Base-by-base conservation (phyloP, 2,329 filamentous ascomycete species). In the Neofusicoccum cordaticola region DNA sequence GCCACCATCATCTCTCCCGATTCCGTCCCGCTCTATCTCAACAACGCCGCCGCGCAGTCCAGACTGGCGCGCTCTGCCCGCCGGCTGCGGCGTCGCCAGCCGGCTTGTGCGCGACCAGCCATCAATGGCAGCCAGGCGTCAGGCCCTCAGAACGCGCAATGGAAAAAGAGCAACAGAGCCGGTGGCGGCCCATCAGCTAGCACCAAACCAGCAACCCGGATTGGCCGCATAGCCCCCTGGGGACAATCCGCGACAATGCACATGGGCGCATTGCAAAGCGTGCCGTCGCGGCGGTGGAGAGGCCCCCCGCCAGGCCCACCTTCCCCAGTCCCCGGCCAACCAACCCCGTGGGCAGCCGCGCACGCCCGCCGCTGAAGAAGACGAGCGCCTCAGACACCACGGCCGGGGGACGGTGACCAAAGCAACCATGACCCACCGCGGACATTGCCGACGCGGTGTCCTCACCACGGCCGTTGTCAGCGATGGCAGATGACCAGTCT, bases 131-230 rank as follows among this genome's bases (percentile, higher is more conserved):
- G 22, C 47, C 22, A 34, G 19, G 22, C 53, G 9, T 19, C 41
- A 44, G 41, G 53, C 53, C 35, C 12, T 58, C 53, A 22, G 15
- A 8, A 8, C 5, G 22, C 22, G 39, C 53, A 12, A 5, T 31
- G 15, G 22, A 9, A n/a, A 13, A 44, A 31, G 39, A 34, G 6
- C 22, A 35, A 3, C n/a, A 11, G 8, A 15, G 41, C 31, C 31
- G 22, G 27, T 15, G 34, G 50, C 42, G 31, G 57, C 35, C 42
- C 31, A 9, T 8, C 56, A 47, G 42, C 61, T 56, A 63, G 48
- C n/a, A 39, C 50, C 6, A 47, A 63, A 63, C 61, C 31, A 56
- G 61, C 41, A 63, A 56, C 31, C 61, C 61, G 61, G 50, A 7
- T n/a, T 41, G 39, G 27, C 53, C 53, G 53, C 60, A 44, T 58